These are phyloP conservation scores for Trichoderma pleuroti DNA, from an alignment of 2,329 filamentous ascomycete genomes.

Conservation along the genomic window DNA sequence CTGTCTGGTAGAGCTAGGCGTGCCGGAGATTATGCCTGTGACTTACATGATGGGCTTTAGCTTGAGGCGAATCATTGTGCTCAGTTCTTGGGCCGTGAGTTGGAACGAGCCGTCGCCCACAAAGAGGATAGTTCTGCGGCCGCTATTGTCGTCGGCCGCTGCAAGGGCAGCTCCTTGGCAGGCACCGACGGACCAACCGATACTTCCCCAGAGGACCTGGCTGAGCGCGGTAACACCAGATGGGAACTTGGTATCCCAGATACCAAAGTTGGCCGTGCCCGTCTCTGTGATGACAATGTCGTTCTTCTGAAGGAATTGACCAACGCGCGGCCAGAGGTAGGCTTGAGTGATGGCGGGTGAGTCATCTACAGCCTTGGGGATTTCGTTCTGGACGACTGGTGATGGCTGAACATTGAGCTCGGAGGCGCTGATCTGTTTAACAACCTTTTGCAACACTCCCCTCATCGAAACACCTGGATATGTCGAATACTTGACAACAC, in stretches of 20 bases:
- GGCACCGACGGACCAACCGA: constrained; percentile 59
- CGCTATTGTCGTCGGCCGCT: constrained; percentile 58
- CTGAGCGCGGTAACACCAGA: constrained; percentile 72
- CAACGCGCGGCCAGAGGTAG: constrained; percentile 74
- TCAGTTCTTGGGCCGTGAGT: constrained; percentile 77
- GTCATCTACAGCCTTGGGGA: constrained; percentile 39
- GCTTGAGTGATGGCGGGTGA: constrained; percentile 58
- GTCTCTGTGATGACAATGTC: constrained; percentile 86
- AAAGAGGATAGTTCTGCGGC: constrained; percentile 72
- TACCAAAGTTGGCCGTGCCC: constrained; percentile 83
- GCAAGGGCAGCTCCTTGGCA: constrained; percentile 68
- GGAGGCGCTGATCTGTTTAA: constrained; percentile 54
- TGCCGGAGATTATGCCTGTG: not conserved
- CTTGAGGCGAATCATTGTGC: constrained; percentile 74
- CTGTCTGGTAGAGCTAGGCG: not conserved
- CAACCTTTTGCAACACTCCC: constrained; percentile 70
- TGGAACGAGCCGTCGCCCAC: constrained; percentile 89
- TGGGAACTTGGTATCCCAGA: constrained; percentile 81
- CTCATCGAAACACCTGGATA: constrained; percentile 77
- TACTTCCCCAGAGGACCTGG: constrained; percentile 71
- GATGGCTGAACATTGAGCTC: constrained; percentile 55
- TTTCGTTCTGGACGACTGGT: constrained; percentile 52
- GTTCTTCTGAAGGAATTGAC: constrained; percentile 65
- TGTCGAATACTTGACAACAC: constrained; percentile 71
- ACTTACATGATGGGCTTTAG: constrained; percentile 73